Conservation (phyloP, 177 flowering plant species). For the Telopea speciosissima region DNA sequence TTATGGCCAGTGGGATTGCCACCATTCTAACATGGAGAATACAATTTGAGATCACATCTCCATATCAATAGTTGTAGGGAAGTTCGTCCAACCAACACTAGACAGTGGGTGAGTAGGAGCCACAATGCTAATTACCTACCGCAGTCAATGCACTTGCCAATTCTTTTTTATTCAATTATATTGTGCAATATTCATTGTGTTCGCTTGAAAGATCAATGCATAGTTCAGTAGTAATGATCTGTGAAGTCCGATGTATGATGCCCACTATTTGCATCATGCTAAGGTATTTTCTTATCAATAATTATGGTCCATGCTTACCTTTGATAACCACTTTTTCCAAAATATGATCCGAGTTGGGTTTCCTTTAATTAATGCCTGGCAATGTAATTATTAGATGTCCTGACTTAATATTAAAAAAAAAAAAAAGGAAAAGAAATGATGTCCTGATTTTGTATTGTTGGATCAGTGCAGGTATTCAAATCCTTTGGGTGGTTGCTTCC, state of each 20-base stretch:
- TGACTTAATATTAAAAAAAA: too few relatives aligned
- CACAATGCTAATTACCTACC: too few relatives aligned
- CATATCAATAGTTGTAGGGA: neutral
- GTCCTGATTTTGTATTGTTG: neutral
- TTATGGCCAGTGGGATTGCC: neutral
- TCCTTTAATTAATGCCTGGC: neutral
- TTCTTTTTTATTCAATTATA: neutral
- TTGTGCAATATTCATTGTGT: neutral
- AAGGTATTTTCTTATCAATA: neutral
- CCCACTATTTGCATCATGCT: neutral
- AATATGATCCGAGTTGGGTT: neutral
- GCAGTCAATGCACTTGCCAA: neutral
- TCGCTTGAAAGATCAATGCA: neutral
- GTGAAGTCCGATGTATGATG: neutral
- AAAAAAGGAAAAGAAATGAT: too few relatives aligned
- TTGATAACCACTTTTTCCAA: neutral
- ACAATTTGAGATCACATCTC: neutral
- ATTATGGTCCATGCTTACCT: neutral
- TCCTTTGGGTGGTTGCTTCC: constrained; percentile 79
- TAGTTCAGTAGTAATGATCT: neutral
- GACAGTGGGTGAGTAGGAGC: neutral
- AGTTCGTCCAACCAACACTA: neutral
- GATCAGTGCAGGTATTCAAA: constrained; percentile 52
- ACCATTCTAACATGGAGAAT: neutral
- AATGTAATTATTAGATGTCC: neutral